Percentiles rank a stretch among this genome's conserved stretches.
phyloP scores from a whole-genome alignment of 345 rosid species.

The Salix dunnii region DNA sequence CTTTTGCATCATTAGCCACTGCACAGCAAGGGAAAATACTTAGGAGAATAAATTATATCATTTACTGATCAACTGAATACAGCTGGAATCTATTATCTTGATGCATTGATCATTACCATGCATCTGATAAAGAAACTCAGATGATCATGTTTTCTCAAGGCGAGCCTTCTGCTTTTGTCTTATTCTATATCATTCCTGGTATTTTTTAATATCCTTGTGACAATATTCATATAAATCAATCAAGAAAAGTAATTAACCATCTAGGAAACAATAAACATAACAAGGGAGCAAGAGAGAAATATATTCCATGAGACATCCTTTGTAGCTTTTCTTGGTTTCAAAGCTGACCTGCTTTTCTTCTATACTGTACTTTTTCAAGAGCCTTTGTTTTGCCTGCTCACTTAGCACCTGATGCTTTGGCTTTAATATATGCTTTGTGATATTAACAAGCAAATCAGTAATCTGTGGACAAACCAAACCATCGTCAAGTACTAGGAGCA shows the following conservation, averaged over 20 bases:
- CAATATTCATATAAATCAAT: too few species aligned
- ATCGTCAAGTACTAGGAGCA: not conserved
- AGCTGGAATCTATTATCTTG: not conserved
- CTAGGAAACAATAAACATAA: not conserved
- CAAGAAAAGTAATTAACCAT: too few species aligned
- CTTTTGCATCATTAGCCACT: not conserved
- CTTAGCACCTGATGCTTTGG: conserved; percentile 64
- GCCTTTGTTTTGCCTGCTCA: conserved; percentile 56
- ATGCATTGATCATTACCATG: not conserved
- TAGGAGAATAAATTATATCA: not conserved
- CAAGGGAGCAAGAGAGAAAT: not conserved
- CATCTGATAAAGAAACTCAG: not conserved
- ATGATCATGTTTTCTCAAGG: not conserved
- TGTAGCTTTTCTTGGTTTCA: not conserved
- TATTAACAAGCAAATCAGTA: conserved; percentile 50
- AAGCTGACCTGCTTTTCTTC: conserved; percentile 83
- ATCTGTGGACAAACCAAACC: conserved; percentile 9
- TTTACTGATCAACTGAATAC: not conserved
- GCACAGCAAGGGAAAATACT: not conserved
- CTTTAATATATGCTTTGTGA: conserved; percentile 75
- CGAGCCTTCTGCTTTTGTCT: not conserved
- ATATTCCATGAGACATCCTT: not conserved
- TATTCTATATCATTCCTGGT: too few species aligned
- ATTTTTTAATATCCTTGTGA: too few species aligned
- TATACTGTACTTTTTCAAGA: conserved; percentile 57